A percentile compares a stretch with the other conserved stretches of the same genome.
These are phyloP conservation scores for Candida adriatica DNA, from an alignment of 805 yeast genomes.

Conservation along the genomic window DNA sequence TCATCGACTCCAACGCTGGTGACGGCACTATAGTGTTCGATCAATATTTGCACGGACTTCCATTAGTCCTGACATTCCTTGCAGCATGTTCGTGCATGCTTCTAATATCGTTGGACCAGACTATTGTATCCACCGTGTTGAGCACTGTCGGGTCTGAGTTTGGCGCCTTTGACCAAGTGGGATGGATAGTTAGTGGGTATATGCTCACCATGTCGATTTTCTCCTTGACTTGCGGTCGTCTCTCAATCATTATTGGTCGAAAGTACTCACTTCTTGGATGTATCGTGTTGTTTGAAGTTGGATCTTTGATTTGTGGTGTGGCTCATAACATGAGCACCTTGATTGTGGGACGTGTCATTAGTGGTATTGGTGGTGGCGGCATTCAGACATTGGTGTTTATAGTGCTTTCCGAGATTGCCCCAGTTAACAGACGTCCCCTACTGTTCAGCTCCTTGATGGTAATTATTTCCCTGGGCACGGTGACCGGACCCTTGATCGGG, in stretches of 20 bases:
- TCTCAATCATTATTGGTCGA: slow-evolving; percentile 52
- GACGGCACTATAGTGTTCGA: slow-evolving; percentile 17
- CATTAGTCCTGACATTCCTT: slow-evolving; percentile 9
- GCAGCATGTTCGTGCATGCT: slow-evolving; percentile 22
- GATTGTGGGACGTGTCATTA: slow-evolving; percentile 64
- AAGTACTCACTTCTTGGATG: slow-evolving; percentile 41
- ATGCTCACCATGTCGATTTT: slow-evolving; percentile 46
- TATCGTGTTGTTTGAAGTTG: slow-evolving; percentile 47
- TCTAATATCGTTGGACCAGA: slow-evolving; percentile 48
- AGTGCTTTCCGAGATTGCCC: slow-evolving; percentile 44
- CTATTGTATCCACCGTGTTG: slow-evolving; percentile 44
- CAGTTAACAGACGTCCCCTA: slow-evolving; percentile 24
- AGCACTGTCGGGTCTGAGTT: slow-evolving; percentile 41
- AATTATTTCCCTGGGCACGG: slow-evolving; percentile 41
- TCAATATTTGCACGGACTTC: slow-evolving; percentile 13
- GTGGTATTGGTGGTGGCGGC: slow-evolving; percentile 70
- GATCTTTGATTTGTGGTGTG: slow-evolving; percentile 53
- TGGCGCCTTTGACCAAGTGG: slow-evolving; percentile 40
- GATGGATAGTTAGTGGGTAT: slow-evolving; percentile 54
- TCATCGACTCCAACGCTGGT: slow-evolving; percentile 18
- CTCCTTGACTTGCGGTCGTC: slow-evolving; percentile 50
- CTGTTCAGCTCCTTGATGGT: slow-evolving; percentile 17
- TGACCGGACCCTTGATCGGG: slow-evolving; percentile 59
- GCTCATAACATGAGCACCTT: slow-evolving; percentile 49
- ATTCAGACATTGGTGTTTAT: slow-evolving; percentile 50